Evolutionary conservation across 129 eudicot genomes (phyloP).

Genomic region (Artemisia argyi): DNA sequence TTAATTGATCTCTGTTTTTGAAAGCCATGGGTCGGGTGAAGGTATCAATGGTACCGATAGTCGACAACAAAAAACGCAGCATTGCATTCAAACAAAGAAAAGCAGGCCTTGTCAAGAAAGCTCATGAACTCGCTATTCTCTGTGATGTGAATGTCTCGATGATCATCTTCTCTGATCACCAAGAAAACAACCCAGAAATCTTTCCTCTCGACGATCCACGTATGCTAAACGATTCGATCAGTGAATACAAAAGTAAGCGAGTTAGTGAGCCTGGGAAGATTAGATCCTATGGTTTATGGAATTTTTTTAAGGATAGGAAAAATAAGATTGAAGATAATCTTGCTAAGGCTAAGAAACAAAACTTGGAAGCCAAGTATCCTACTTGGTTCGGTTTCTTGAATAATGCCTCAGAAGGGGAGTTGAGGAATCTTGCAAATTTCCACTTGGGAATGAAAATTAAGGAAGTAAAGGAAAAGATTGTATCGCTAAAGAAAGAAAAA

Average conservation of each 20-base stretch:
- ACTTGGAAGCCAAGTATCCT: slow-evolving; percentile 37
- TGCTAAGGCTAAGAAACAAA: slow-evolving; percentile 24
- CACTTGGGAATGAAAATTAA: slow-evolving; percentile 20
- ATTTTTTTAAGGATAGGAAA: slow-evolving; percentile 33
- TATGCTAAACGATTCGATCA: slow-evolving; percentile 14
- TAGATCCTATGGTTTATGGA: slow-evolving; percentile 16
- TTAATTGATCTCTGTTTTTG: too few relatives aligned
- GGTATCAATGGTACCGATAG: slow-evolving; percentile 34
- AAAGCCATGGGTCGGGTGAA: slow-evolving; percentile 11
- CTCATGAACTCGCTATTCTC: slow-evolving; percentile 37
- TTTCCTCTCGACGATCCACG: slow-evolving; percentile 31
- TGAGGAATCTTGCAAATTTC: slow-evolving; percentile 20
- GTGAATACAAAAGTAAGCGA: slow-evolving; percentile 19
- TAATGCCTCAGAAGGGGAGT: not conserved
- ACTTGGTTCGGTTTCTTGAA: slow-evolving; percentile 31
- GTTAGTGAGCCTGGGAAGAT: slow-evolving; percentile 10
- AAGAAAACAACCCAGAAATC: slow-evolving; percentile 4
- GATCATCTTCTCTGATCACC: slow-evolving; percentile 31
- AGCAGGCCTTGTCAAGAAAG: slow-evolving; percentile 34
- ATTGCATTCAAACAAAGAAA: slow-evolving; percentile 38
- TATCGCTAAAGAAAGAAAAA: slow-evolving; percentile 4
- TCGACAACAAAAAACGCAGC: slow-evolving; percentile 32
- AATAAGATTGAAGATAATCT: slow-evolving; percentile 39
- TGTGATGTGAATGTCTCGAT: slow-evolving; percentile 39
- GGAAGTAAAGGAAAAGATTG: slow-evolving; percentile 15